Percentiles rank a stretch among this genome's conserved stretches.
Evolutionary conservation across 2,329 filamentous ascomycete genomes (phyloP).

Genomic region (Stagonosporopsis rhizophila): DNA sequence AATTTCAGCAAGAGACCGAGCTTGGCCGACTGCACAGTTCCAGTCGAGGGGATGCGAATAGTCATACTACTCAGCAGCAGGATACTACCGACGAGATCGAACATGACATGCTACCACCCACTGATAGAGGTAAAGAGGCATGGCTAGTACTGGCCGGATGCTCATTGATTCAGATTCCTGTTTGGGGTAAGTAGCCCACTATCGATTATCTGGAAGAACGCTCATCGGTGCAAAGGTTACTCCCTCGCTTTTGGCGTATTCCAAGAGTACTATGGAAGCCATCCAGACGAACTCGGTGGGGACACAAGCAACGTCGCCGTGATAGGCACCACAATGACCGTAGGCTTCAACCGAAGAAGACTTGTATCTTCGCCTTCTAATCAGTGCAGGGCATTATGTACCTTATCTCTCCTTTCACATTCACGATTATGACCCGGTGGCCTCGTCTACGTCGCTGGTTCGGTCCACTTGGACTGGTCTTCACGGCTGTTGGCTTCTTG

Average conservation of each 20-base stretch:
- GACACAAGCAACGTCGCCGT: slow-evolving; percentile 22
- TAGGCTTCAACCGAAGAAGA: slow-evolving; percentile 5
- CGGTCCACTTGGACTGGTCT: slow-evolving; percentile 41
- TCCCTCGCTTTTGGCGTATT: slow-evolving; percentile 32
- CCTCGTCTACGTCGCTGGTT: slow-evolving; percentile 41
- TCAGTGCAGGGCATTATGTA: slow-evolving; percentile 52
- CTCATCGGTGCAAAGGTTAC: slow-evolving; percentile 25
- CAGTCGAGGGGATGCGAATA: background rate
- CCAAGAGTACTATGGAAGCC: slow-evolving; percentile 29
- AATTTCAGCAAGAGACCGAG: slow-evolving; percentile 1
- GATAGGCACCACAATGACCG: slow-evolving; percentile 31
- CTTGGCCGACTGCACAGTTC: background rate
- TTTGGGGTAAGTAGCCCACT: slow-evolving; percentile 28
- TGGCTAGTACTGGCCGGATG: slow-evolving; percentile 35
- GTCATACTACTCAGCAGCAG: slow-evolving; percentile 6
- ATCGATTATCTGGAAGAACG: background rate
- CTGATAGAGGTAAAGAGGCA: slow-evolving; percentile 29
- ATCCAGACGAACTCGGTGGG: slow-evolving; percentile 19
- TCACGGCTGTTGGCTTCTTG: slow-evolving; percentile 22
- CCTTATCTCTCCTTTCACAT: slow-evolving; percentile 50
- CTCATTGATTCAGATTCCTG: slow-evolving; percentile 31
- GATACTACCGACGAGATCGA: slow-evolving; percentile 22
- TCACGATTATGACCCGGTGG: slow-evolving; percentile 42
- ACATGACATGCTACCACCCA: slow-evolving; percentile 21
- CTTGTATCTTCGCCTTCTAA: background rate